Evolutionary conservation across 345 rosid genomes (phyloP), one percentile per base, ranked within the genome.

Genomic region (Populus euphratica): DNA sequence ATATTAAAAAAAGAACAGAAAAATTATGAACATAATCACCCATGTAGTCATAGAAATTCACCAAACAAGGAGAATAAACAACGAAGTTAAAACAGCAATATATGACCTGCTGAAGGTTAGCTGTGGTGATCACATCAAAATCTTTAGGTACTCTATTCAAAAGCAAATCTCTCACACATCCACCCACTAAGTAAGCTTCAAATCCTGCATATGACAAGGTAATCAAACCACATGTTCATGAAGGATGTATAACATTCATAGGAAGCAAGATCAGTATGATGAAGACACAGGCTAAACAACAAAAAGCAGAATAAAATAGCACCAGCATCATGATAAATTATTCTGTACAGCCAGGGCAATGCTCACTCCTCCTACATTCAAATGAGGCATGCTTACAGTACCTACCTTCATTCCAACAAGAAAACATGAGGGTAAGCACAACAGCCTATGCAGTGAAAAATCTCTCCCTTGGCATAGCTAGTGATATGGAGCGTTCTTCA

Each of bases 81-180:
- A 44, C 4, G 31, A 41, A 54, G 21, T 41, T 5, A 33, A 75
- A 62, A 4, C 73, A 75, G 17, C 20, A 69, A 5, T 27, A 70
- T 2, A 50, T 72, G 76, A 96, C 99, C 98, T 96, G 82, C 66
- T 78, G 78, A 76, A 93, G 97, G 16, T 68, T 81, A 36, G 99
- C 99, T 1, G 98, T 89, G 74, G 99, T 96, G 88, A 96, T 87
- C 65, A 96, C 91, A 85, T 96, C 99, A 85, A 86, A 93, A 85
- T 93, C 99, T 86, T 96, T 96, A 35, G 99, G 99, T 43, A 78
- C 77, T 83, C 86, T 90, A 12, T 89, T 81, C 20, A 96, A 83
- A 74, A 96, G 68, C 78, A 96, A 89, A 87, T 96, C 99, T 84
- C 98, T 88, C 54, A 96, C 98, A 70, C 98, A 96, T 56, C 98